Evolutionary conservation across 2,329 filamentous ascomycete genomes (phyloP).

Genomic region (Coleophoma crateriformis): DNA sequence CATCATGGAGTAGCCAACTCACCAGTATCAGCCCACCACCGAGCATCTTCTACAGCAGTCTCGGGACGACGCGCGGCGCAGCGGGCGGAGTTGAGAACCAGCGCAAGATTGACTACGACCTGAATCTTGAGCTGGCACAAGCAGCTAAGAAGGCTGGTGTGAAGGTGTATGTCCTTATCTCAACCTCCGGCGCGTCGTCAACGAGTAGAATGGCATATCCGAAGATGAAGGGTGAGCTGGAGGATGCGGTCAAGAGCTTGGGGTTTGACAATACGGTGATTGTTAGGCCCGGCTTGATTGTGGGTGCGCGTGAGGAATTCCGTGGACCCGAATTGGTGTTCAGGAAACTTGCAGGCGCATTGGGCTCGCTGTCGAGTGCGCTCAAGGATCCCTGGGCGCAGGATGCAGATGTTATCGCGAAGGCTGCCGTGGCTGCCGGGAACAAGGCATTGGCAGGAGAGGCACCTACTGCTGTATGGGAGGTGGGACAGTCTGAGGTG

Average conservation of each 20-base stretch:
- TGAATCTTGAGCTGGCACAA: constrained; percentile 74
- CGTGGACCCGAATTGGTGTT: constrained; percentile 53
- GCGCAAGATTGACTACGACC: constrained; percentile 81
- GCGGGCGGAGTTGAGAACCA: constrained; percentile 76
- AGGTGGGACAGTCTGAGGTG: constrained; percentile 42
- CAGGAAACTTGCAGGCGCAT: constrained; percentile 45
- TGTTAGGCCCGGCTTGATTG: constrained; percentile 67
- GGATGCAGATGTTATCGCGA: constrained; percentile 54
- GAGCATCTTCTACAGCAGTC: constrained; percentile 64
- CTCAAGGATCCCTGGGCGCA: constrained; percentile 61
- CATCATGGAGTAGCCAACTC: constrained; percentile 62
- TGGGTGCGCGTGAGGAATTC: constrained; percentile 61
- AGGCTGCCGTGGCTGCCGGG: constrained; percentile 44
- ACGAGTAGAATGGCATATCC: constrained; percentile 48
- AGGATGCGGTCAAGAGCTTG: constrained; percentile 66
- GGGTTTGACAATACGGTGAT: constrained; percentile 77
- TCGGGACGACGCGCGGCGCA: constrained; percentile 72
- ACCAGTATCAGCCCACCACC: constrained; percentile 48
- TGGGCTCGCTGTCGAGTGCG: constrained; percentile 43
- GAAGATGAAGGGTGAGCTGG: constrained; percentile 82
- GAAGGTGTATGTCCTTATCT: constrained; percentile 53
- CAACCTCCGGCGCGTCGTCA: constrained; percentile 36
- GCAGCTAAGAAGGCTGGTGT: constrained; percentile 69
- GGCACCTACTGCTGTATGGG: constrained; percentile 39
- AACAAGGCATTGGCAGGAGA: constrained; percentile 36